These are phyloP conservation scores for Theileria sp. DNA, from an alignment of 169 alveolate species.

Conservation along the genomic window DNA sequence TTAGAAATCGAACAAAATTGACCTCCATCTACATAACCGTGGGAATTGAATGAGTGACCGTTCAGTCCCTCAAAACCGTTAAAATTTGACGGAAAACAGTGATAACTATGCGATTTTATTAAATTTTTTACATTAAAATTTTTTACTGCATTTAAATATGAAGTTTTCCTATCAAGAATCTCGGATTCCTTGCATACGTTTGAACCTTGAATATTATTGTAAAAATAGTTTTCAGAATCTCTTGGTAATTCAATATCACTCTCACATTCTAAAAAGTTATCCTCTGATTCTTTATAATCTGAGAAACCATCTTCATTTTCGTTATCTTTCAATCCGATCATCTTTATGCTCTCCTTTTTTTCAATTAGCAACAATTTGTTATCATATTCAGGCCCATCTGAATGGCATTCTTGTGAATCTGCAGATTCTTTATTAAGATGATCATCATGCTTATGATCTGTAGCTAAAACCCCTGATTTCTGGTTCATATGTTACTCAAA, in stretches of 20 bases:
- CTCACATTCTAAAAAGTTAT: neutral
- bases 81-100: neutral
- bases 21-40: neutral
- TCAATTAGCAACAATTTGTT: neutral
- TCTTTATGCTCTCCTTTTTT: neutral
- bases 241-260: neutral
- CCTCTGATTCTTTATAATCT: slow-evolving; percentile 1
- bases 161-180: neutral
- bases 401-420: neutral
- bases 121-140: neutral
- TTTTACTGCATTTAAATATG: neutral
- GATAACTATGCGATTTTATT: neutral
- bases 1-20: neutral
- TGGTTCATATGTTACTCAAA: neutral
- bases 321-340: neutral
- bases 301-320: neutral
- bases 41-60: neutral
- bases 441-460: slow-evolving; percentile 3
- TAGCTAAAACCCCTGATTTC: neutral
- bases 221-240: neutral
- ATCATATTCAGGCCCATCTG: neutral
- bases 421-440: neutral
- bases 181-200: neutral
- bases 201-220: neutral
- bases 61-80: neutral